Conservation (phyloP, 306 rosid genomes). For the Glycine soja region DNA sequence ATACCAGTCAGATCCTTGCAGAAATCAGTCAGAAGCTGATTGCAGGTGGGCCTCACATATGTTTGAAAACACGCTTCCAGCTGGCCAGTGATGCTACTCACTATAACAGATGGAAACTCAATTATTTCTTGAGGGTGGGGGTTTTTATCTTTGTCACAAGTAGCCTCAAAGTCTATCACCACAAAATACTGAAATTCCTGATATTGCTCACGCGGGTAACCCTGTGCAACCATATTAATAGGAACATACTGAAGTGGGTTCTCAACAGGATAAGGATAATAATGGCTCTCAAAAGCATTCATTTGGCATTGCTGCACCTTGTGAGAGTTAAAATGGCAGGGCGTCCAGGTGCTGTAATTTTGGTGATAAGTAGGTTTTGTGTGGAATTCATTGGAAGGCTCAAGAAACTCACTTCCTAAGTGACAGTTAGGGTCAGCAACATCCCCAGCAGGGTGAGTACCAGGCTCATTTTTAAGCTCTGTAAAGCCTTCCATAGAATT, state of each 20-base stretch:
- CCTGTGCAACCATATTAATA: slow-evolving; percentile 69
- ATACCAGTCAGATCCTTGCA: slow-evolving; percentile 95
- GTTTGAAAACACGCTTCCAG: slow-evolving; percentile 95
- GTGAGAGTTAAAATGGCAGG: slow-evolving; percentile 71
- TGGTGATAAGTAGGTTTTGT: slow-evolving; percentile 66
- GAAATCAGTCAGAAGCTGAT: slow-evolving; percentile 80
- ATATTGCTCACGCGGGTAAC: slow-evolving; percentile 68
- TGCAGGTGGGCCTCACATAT: slow-evolving; percentile 90
- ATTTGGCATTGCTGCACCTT: slow-evolving; percentile 78
- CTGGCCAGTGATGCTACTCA: slow-evolving; percentile 88
- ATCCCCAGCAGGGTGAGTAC: slow-evolving; percentile 62
- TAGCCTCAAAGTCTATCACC: slow-evolving; percentile 97
- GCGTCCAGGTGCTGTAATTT: slow-evolving; percentile 67
- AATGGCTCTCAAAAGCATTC: slow-evolving; percentile 74
- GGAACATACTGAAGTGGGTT: slow-evolving; percentile 69
- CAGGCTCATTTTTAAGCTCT: slow-evolving; percentile 56
- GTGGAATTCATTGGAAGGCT: slow-evolving; percentile 68
- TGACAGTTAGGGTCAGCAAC: slow-evolving; percentile 60
- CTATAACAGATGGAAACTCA: slow-evolving; percentile 96
- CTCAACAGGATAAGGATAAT: slow-evolving; percentile 68
- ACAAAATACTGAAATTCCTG: slow-evolving; percentile 96
- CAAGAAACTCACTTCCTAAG: slow-evolving; percentile 64
- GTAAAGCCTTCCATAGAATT: slow-evolving; percentile 63
- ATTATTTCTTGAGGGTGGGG: slow-evolving; percentile 96
- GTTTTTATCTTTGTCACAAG: slow-evolving; percentile 84